Evolutionary conservation across 202 grass and related monocot genomes (phyloP), one percentile per base, ranked within the genome.

Genomic region (Hordeum pubiflorum): DNA sequence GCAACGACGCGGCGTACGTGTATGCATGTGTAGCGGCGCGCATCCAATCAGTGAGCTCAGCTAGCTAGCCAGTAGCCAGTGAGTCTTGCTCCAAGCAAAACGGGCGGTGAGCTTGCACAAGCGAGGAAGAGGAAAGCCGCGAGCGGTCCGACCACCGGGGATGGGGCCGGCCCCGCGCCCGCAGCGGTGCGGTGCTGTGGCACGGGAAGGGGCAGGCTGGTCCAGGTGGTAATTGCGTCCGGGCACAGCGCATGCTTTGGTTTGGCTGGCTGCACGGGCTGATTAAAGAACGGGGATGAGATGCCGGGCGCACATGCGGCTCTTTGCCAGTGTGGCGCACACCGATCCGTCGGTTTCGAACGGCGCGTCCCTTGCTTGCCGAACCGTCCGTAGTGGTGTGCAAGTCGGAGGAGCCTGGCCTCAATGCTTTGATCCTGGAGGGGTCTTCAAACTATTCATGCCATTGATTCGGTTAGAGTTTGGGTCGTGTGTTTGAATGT

Each of bases 231-330:
- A 57, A 84, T 71, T 69, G 55, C 69, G 24, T 54, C 11, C 81
- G 3, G 44, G 38, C 83, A 79, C 81, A 88, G 69, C 76, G 80
- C 81, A 54, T 18, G 36, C 2, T 0, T 38, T 38, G 80, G 3
- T 10, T 23, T 22, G 55, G 20, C 21, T 59, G 12, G 57, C 21
- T 59, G 57, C 57, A 59, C 21, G 57, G 57, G 10, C 22, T 10
- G 21, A 78, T 37, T 79, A 79, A 83, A 83, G 36, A 73, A 63
- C 17, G 50, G 17, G 50, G 50, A 46, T 1, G 36, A 57, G 74
- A 74, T 79, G 86, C 86, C 76, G 38, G 0, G 0, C 9, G 74
- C 86, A 83, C 86, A 87, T 79, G 79, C 75, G 10, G 36, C 58
- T 44, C 20, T 27, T 59, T 23, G 57, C 57, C 22, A 11, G 57